Evolutionary conservation across 225 moss, liverwort and hornwort species (phyloP).

Genomic region (Neckera pumila): DNA sequence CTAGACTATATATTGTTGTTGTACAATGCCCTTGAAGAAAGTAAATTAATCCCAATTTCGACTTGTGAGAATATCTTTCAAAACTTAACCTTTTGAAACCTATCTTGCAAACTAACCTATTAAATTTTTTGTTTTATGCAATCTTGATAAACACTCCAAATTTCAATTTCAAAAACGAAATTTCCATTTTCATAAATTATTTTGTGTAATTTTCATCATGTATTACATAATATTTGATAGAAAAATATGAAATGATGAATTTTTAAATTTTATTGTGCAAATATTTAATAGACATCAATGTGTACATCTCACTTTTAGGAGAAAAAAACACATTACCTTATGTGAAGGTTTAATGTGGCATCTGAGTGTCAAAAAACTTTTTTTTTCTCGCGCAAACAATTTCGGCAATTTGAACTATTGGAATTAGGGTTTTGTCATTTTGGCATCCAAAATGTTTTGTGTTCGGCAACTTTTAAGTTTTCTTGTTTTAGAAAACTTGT

Average conservation of each 20-base stretch:
- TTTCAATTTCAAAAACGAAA: background rate
- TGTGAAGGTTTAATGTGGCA: no score
- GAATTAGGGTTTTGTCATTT: no score
- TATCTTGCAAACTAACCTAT: background rate
- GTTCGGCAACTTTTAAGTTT: no score
- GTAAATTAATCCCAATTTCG: accelerated
- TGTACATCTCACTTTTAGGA: background rate
- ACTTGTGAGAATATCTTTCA: background rate
- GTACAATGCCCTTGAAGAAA: background rate
- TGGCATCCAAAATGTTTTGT: no score
- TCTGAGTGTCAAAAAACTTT: no score
- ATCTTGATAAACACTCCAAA: accelerated
- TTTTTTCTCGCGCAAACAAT: no score
- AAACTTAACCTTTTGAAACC: background rate
- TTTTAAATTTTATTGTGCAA: background rate
- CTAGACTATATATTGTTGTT: background rate
- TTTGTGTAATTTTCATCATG: background rate
- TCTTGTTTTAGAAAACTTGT: no score
- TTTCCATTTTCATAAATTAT: accelerated
- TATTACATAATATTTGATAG: background rate
- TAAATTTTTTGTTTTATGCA: background rate
- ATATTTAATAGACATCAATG: background rate
- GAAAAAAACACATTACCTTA: no score
- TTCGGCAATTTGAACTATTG: no score
- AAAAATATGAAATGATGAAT: background rate